Evolutionary conservation across 371 early-diverging fungal genomes (phyloP), one percentile per base, ranked within the genome.

Genomic region (Rozella allomycis): DNA sequence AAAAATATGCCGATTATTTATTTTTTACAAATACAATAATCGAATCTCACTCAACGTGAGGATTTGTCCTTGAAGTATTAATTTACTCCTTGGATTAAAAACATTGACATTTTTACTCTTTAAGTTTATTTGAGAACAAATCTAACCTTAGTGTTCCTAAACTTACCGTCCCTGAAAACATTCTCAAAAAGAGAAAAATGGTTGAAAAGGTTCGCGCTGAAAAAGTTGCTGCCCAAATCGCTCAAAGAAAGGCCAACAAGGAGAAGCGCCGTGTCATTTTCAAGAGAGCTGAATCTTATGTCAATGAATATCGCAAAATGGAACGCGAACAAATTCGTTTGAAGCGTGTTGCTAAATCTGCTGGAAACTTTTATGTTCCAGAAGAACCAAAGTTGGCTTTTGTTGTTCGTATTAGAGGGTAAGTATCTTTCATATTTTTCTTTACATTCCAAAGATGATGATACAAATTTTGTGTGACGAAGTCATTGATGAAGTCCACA

Each of bases 371-470:
- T 74, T 93, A 81, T 57, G 88, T 96, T 32, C 76, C 87, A 30
- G 82, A 82, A 41, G 82, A 93, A 70, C 72, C 87, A 58, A 88
- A 90, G 74, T 73, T 96, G 34, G 90, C 83, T 48, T 91, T 96
- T 45, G 94, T 96, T 47, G 67, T 93, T 63, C 86, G 67, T 40
- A 50, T 67, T 49, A 67, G 63, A 59, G 66, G 53, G 53, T 51
- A 47, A 5, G 40, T 7, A 30, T 40, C 21, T 14, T 4, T 17
- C 12, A n/a, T n/a, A n/a, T n/a, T n/a, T n/a, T n/a, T n/a, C n/a
- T n/a, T n/a, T n/a, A n/a, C n/a, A n/a, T n/a, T n/a, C n/a, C n/a
- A n/a, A n/a, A n/a, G n/a, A n/a, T n/a, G n/a, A n/a, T n/a, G n/a
- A n/a, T n/a, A n/a, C n/a, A n/a, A n/a, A n/a, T n/a, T n/a, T n/a